Evolutionary conservation across 2,329 filamentous ascomycete genomes (phyloP), one percentile per base, ranked within the genome.

Genomic region (Ophiostoma ulmi): DNA sequence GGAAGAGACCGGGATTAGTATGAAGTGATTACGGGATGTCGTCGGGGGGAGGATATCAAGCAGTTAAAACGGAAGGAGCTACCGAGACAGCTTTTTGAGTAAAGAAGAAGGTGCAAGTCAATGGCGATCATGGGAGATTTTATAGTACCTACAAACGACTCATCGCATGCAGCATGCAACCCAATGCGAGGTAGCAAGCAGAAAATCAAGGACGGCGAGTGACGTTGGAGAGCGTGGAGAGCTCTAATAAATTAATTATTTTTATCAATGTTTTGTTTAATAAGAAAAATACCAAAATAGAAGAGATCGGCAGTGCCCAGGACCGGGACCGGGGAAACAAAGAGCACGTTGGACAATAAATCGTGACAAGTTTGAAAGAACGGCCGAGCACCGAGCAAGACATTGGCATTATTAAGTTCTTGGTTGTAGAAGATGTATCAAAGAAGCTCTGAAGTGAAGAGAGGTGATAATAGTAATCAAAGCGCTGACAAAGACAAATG

Each of bases 331-430:
- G 52, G 52, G 52, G 52, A 58, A 58, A 58, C 52, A 58, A 58
- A 58, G 52, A 58, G 52, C n/a, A 26, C 20, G 22, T 26, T 22
- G 20, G n/a, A 55, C 22, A 17, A 58, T 5, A 58, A 55, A 13
- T 26, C n/a, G 22, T 58, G 52, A 26, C n/a, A 13, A 58, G 5
- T 26, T 13, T 26, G n/a, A 58, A 58, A 58, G 52, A 58, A 58
- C n/a, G 52, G 52, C 52, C 52, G n/a, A 58, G 52, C 52, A 58
- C 52, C 52, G n/a, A 58, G 52, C 52, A 58, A 58, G 52, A 48
- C 52, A 58, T 58, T 58, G n/a, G 52, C 22, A 58, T 26, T 26
- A 58, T 58, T 8, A 6, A 22, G n/a, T 58, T 58, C 13, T 10
- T 13, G 10, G 26, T 22, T 13, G 52, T n/a, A 26, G 48, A 13